Evolutionary conservation across 2,329 filamentous ascomycete species (phyloP).

Genomic region (Cercospora brassicicola): DNA sequence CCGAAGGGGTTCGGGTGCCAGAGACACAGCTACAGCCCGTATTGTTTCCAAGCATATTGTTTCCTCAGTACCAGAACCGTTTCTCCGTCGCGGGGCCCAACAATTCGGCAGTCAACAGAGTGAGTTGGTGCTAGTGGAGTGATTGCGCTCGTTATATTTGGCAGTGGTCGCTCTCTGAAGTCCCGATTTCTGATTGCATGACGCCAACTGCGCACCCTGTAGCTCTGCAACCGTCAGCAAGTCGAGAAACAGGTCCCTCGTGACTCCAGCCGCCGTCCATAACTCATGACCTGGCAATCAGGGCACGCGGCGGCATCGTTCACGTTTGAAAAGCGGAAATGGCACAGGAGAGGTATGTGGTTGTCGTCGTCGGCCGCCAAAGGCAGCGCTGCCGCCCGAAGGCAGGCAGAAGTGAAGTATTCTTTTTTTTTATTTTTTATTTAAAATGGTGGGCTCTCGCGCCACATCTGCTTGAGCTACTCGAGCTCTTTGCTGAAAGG

Average conservation of each 20-base stretch:
- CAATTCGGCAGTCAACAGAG: not conserved
- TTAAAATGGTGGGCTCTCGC: conserved; percentile 3
- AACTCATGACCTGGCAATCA: not conserved
- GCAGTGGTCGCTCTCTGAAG: not conserved
- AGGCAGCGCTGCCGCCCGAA: conserved; percentile 3
- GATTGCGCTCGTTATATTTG: no score
- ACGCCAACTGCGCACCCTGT: not conserved
- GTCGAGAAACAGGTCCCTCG: not conserved
- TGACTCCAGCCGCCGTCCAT: not conserved
- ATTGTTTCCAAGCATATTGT: not conserved
- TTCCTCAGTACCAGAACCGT: not conserved
- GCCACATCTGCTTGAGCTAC: conserved; percentile 3
- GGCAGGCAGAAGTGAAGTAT: not conserved
- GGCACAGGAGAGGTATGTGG: not conserved
- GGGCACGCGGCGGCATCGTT: not conserved
- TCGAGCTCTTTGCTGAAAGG: not conserved
- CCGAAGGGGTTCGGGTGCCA: not conserved
- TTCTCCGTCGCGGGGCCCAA: not conserved
- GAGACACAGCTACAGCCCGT: not conserved
- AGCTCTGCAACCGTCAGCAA: not conserved
- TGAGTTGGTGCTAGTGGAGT: not conserved
- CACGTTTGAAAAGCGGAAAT: not conserved
- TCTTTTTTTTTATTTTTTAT: conserved; percentile 1
- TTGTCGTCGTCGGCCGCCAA: not conserved
- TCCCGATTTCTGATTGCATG: not conserved